Evolutionary conservation across 2,329 filamentous ascomycete species (phyloP), one percentile per base, ranked within the genome.

Genomic region (Fusarium falciforme): DNA sequence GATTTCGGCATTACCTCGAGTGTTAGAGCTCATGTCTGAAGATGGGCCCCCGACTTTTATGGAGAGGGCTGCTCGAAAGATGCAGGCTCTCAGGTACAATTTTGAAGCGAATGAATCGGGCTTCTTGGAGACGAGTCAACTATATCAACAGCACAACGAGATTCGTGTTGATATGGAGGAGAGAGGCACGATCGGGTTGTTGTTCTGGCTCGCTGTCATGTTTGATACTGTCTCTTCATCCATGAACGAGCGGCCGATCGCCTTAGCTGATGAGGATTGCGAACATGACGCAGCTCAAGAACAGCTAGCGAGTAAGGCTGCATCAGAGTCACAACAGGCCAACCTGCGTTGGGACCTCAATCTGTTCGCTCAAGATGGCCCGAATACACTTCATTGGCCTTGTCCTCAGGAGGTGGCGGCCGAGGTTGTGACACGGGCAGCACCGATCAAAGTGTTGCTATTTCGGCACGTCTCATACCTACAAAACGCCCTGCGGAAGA

Each of bases 141-240:
- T 38, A 0, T 61, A 60, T 27, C 54, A 47, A 9, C 25, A 42
- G 9, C 42, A 62, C 14, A 47, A 38, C 22, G 74, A 55, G 12
- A 75, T 7, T 4, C 35, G 25, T 20, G 52, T 73, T 0, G 61
- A 62, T 0, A 17, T 66, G 9, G 70, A 61, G 40, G 81, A 84
- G 5, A 76, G 78, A 6, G 78, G 84, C 10, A 90, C 89, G 0
- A 82, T 90, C 9, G 84, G 87, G 20, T 78, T 90, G 12, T 73
- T 90, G 1, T 90, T 88, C 74, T 91, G 89, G 89, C 78, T 91
- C 4, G 87, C 86, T 0, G 82, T 90, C 52, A 90, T 90, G 88
- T 88, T 89, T 47, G 89, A 90, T 74, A 90, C 88, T 0, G 78
- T 90, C 14, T 88, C 87, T 0, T 85, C 89, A 0, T 87, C 87